These are phyloP conservation scores for Akanthomyces muscarius DNA, from an alignment of 2,329 filamentous ascomycete species.

Conservation along the genomic window DNA sequence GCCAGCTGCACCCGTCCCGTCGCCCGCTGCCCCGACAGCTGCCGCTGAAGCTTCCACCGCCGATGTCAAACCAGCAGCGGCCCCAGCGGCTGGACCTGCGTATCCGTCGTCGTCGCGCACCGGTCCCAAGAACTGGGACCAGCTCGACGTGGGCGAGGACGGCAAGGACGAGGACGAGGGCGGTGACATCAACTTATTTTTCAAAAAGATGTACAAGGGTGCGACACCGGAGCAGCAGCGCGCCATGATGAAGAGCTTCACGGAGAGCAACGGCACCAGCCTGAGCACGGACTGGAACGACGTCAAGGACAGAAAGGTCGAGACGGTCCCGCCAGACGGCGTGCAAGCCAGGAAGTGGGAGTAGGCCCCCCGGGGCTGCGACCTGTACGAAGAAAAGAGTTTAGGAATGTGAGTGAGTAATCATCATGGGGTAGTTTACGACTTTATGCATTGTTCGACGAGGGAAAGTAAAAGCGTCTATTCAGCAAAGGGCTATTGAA, in stretches of 20 bases:
- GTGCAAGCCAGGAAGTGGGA: conserved; percentile 71
- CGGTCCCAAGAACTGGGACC: conserved; percentile 92
- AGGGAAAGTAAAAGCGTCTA: neutral
- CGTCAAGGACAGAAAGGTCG: conserved; percentile 67
- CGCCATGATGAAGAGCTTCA: conserved; percentile 97
- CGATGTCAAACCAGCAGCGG: neutral
- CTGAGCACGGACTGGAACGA: conserved; percentile 90
- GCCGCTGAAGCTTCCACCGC: neutral
- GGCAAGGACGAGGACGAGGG: conserved; percentile 55
- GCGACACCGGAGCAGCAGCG: conserved; percentile 76
- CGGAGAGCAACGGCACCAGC: conserved; percentile 88
- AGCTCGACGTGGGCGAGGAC: conserved; percentile 46
- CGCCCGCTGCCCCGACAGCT: conserved; percentile 6
- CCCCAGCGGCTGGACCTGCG: conserved; percentile 38
- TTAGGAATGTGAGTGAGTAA: neutral
- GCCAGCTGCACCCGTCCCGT: neutral
- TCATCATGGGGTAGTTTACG: neutral
- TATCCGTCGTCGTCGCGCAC: conserved; percentile 85
- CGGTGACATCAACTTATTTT: conserved; percentile 72
- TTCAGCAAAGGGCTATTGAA: neutral
- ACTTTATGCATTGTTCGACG: neutral
- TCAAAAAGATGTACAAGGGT: conserved; percentile 80
- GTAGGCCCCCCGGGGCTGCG: neutral
- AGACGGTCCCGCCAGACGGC: conserved; percentile 70
- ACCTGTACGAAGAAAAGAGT: neutral